These are phyloP conservation scores for Ustilago cynodontis DNA, from an alignment of 1,284 basidiomycete species.

Conservation along the genomic window DNA sequence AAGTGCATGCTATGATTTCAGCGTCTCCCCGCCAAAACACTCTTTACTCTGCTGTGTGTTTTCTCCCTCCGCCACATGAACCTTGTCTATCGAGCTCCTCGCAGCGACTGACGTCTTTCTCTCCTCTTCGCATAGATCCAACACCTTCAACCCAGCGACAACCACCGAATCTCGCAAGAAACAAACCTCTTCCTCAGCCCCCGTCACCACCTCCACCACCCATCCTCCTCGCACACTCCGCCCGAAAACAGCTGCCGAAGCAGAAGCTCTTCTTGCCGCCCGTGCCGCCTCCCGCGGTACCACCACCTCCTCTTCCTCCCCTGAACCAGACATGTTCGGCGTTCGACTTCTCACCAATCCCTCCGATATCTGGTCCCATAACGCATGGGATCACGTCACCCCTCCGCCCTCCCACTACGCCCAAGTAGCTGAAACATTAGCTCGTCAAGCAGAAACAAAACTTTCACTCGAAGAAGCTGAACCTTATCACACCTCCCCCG, in stretches of 20 bases:
- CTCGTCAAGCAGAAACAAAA: conserved; percentile 55
- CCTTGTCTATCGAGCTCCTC: neutral
- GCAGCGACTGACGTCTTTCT: neutral
- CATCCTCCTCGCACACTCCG: conserved; percentile 17
- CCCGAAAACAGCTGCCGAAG: conserved; percentile 51
- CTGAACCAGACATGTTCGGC: conserved; percentile 44
- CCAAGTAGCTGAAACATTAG: conserved; percentile 44
- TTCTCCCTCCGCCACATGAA: neutral
- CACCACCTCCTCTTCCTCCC: neutral
- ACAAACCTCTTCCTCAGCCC: conserved; percentile 31
- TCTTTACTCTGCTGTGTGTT: neutral
- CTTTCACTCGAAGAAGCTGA: conserved; percentile 54
- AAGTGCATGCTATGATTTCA: conserved; percentile 30
- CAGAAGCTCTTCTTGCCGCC: conserved; percentile 36
- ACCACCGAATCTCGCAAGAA: conserved; percentile 16
- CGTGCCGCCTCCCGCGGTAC: conserved; percentile 7
- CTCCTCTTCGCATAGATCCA: neutral
- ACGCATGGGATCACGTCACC: conserved; percentile 67
- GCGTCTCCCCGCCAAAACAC: neutral
- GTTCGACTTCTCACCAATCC: conserved; percentile 48
- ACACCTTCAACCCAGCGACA: neutral
- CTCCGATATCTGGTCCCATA: conserved; percentile 60
- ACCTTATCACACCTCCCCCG: conserved; percentile 54
- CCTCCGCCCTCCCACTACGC: conserved; percentile 57
- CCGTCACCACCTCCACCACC: conserved; percentile 4